Evolutionary conservation across 2,329 filamentous ascomycete species (phyloP), one percentile per base, ranked within the genome.

Genomic region (Claviceps humidiphila): DNA sequence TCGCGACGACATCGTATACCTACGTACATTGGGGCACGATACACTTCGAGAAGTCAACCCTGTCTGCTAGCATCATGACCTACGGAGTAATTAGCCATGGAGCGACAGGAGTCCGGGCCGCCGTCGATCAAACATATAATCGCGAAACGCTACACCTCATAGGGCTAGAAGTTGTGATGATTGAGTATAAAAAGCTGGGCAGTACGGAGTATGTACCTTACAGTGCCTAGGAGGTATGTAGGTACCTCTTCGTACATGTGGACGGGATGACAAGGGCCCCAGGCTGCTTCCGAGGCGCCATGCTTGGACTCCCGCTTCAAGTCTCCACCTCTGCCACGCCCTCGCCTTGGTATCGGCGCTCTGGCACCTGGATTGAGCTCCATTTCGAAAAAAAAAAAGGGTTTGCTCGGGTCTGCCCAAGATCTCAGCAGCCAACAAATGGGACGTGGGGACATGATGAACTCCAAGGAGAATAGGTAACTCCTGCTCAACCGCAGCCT

Each of bases 281-380:
- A 55, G 58, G 58, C 50, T 58, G 56, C 57, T 59, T 56, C 58
- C 58, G 58, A 59, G 51, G 55, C 54, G 46, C 55, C 56, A 50
- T 58, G 55, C 52, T 59, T 56, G 53, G 52, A 54, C 54, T 59
- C 57, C 57, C 58, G 58, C 53, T 20, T n/a, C 2, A 39, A 26
- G 46, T 50, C 57, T 57, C 58, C 58, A 57, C 56, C 42, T 20
- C 52, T 45, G 53, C 53, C 55, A 49, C 30, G 40, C 48, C 34
- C 38, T 52, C 43, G 45, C 50, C 40, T 47, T 41, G 30, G 50
- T 49, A 39, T 38, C 22, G 45, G 45, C 45, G 38, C 34, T 47
- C 24, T 47, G 30, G 34, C 30, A 38, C 45, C 45, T 39, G 34
- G 22, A 22, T 38, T 26, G 24, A 46, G 24, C 20, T 26, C 24